These are phyloP conservation scores for Taiwanofungus camphoratus DNA, from an alignment of 1,284 basidiomycete species.

Conservation along the genomic window DNA sequence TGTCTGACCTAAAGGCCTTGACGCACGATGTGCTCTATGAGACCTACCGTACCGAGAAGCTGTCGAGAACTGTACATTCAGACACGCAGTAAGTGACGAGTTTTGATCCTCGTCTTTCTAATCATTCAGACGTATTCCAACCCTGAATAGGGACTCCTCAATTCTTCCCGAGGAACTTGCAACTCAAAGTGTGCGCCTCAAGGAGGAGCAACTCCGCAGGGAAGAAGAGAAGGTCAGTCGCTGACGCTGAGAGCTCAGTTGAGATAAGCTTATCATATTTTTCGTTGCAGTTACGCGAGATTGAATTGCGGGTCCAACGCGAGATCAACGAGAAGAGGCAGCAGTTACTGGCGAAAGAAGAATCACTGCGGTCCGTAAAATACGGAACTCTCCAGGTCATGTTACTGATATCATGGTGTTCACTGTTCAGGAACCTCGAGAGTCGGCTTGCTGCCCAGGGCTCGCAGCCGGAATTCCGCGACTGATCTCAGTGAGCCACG, in stretches of 20 bases:
- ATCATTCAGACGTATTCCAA: constrained; percentile 8
- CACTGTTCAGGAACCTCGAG: constrained; percentile 81
- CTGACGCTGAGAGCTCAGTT: neutral
- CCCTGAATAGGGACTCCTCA: constrained; percentile 70
- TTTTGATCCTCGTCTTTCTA: neutral
- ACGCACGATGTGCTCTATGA: constrained; percentile 95
- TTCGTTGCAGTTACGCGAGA: constrained; percentile 77
- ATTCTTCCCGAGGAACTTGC: constrained; percentile 95
- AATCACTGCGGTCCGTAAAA: constrained; percentile 66
- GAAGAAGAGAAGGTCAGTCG: constrained; percentile 89
- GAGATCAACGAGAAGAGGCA: constrained; percentile 99
- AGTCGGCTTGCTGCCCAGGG: constrained; percentile 85
- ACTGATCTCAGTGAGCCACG: constrained; percentile 15
- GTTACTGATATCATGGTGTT: constrained; percentile 11
- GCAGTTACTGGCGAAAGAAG: constrained; percentile 91
- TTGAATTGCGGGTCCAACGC: constrained; percentile 96
- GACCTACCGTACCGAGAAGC: constrained; percentile 97
- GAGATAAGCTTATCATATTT: constrained; percentile 1
- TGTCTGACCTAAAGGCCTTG: constrained; percentile 91
- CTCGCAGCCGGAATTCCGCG: constrained; percentile 31
- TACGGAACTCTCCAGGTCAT: constrained; percentile 3
- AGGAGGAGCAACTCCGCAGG: constrained; percentile 96
- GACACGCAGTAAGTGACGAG: constrained; percentile 61
- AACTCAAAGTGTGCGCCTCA: constrained; percentile 93
- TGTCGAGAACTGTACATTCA: constrained; percentile 88